A percentile compares a stretch with the other conserved stretches of the same genome.
These are phyloP conservation scores for Monoraphidium neglectum DNA, from an alignment of 139 green algal species.

Conservation along the genomic window DNA sequence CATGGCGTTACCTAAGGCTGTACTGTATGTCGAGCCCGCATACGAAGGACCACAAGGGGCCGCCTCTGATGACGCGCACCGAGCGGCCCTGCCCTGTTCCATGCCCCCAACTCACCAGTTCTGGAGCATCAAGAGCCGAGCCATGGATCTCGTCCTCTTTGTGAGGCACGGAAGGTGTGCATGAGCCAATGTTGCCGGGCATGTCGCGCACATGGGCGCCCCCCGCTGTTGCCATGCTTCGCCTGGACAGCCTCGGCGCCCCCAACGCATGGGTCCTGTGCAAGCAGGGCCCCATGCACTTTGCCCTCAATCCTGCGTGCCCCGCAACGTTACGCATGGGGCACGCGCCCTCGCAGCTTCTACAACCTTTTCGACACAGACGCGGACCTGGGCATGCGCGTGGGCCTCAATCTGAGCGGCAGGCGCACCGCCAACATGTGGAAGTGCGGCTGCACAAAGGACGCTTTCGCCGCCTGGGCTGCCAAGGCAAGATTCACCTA, in stretches of 20 bases:
- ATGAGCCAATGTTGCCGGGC: neutral
- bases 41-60: neutral
- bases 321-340: no score
- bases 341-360: slow-evolving; percentile 41
- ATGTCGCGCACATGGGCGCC: no score
- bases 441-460: slow-evolving; percentile 58
- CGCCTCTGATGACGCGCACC: neutral
- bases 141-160: slow-evolving; percentile 73
- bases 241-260: no score
- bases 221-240: no score
- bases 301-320: no score
- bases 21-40: neutral
- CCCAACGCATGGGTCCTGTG: no score
- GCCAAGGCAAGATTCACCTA: slow-evolving; percentile 26
- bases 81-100: neutral
- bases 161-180: slow-evolving; percentile 43
- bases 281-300: no score
- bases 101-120: neutral
- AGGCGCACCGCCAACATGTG: slow-evolving; percentile 63
- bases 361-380: slow-evolving; percentile 74
- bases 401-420: slow-evolving; percentile 60
- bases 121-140: slow-evolving; percentile 52
- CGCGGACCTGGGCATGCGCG: slow-evolving; percentile 58
- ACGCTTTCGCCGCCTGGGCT: slow-evolving; percentile 54
- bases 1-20: neutral